Evolutionary conservation across 2,329 filamentous ascomycete genomes (phyloP), one percentile per base, ranked within the genome.

Genomic region (Bertia moriformis): DNA sequence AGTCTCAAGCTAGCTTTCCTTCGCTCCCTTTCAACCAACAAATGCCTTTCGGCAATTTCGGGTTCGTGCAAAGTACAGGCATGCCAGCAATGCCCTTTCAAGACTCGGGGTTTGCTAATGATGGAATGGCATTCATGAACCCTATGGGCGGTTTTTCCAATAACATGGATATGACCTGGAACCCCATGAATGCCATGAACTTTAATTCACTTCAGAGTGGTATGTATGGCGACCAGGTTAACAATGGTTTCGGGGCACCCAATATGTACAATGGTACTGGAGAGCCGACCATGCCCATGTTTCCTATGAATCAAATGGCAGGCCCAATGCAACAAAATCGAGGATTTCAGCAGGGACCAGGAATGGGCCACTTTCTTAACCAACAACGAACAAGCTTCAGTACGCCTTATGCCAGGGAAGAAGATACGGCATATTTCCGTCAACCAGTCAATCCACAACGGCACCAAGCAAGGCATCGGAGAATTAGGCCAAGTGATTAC

Each of bases 361-460:
- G 10, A 7, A 18, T 35, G 12, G 32, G 32, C 12, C 10, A 35
- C 15, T 35, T 35, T 15, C 15, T 15, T 7, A 35, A 35, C 42
- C 47, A 33, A 35, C 32, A 35, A 17, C 32, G 40, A 63, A 62
- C 47, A 68, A 69, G 38, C 51, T 58, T 1, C 62, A 65, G 42
- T 69, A 17, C 10, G 7, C 32, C 32, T 7, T 35, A 14, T 18
- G 10, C 70, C 2, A 78, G 71, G 42, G 75, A 76, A 45, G 85
- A 93, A 41, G 87, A 93, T 42, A 85, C 87, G 43, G 84, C 91
- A 4, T 98, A 98, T 61, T 93, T 96, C 57, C 75, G 91, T 42
- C 89, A 94, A 57, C 91, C 91, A 0, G 84, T 96, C 44, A 98
- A 98, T 54, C 89, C 88, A 2, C 84, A 94, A 54, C 76, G 91